Conservation (phyloP, 371 early-diverging fungal species). For the Lichtheimia ramosa region DNA sequence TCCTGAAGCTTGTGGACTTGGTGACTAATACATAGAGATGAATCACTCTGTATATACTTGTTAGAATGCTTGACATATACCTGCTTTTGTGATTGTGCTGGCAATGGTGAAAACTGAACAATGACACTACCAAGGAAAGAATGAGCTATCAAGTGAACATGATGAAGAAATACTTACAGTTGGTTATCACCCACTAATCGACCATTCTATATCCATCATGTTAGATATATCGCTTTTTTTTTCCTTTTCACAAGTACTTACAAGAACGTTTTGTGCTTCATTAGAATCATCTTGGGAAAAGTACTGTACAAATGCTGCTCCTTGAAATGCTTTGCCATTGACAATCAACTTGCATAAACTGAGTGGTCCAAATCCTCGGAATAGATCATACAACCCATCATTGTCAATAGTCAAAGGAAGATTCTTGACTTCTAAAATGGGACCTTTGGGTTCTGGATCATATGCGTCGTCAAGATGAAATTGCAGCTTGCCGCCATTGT, state of each 20-base stretch:
- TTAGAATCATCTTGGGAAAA: conserved; percentile 32
- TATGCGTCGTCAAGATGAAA: conserved; percentile 15
- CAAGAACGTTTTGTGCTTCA: conserved; percentile 26
- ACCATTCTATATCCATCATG: conserved; percentile 4
- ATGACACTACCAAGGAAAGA: too few species aligned
- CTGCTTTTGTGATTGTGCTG: too few species aligned
- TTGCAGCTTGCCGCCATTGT: conserved; percentile 19
- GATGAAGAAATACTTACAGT: conserved; percentile 5
- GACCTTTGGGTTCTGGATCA: conserved; percentile 22
- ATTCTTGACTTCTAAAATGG: conserved; percentile 32
- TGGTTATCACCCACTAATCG: conserved; percentile 8
- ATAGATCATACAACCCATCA: conserved; percentile 27
- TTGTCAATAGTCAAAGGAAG: conserved; percentile 26
- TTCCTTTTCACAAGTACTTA: conserved; percentile 6
- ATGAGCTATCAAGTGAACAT: too few species aligned
- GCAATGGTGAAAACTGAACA: too few species aligned
- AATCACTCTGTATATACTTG: too few species aligned
- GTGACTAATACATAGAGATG: too few species aligned
- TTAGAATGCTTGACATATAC: too few species aligned
- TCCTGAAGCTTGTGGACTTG: too few species aligned
- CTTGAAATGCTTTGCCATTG: conserved; percentile 23
- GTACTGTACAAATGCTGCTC: conserved; percentile 36
- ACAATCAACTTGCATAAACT: conserved; percentile 29
- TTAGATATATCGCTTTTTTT: too few species aligned
- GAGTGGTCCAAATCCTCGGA: conserved; percentile 41